phyloP scores from a whole-genome alignment of 2,329 filamentous ascomycete genomes.

The Aspergillus quadrilineatus region DNA sequence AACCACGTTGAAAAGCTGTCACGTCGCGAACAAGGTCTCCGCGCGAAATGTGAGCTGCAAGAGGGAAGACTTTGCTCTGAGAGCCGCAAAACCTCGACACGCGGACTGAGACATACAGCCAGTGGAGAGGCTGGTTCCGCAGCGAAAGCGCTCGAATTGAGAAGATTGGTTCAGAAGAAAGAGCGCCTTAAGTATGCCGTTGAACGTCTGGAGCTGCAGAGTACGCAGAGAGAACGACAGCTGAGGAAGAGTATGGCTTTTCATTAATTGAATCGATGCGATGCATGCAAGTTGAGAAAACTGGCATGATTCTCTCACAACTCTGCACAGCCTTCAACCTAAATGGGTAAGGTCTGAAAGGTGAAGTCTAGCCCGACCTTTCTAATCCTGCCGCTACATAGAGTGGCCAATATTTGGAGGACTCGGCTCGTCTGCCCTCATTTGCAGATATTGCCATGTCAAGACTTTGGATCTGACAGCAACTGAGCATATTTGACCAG shows the following conservation, averaged over 20 bases:
- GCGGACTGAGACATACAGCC: slow-evolving; percentile 19
- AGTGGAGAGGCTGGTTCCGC: slow-evolving; percentile 24
- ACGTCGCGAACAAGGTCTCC: slow-evolving; percentile 77
- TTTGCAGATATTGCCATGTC: too few species aligned
- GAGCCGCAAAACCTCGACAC: slow-evolving; percentile 27
- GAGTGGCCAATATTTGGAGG: too few species aligned
- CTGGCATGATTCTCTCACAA: too few species aligned
- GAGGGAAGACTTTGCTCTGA: slow-evolving; percentile 64
- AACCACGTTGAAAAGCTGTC: slow-evolving; percentile 79
- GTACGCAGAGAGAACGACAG: slow-evolving; percentile 71
- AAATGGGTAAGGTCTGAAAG: too few species aligned
- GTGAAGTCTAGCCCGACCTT: too few species aligned
- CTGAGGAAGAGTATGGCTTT: slow-evolving; percentile 71
- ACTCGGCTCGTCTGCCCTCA: too few species aligned
- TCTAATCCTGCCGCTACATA: too few species aligned
- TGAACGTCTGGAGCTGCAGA: slow-evolving; percentile 79
- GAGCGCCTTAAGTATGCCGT: slow-evolving; percentile 84
- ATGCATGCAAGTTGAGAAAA: too few species aligned
- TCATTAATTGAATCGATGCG: slow-evolving; percentile 25
- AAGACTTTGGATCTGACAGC: too few species aligned
- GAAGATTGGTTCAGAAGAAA: slow-evolving; percentile 74
- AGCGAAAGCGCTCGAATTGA: slow-evolving; percentile 59
- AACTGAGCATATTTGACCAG: too few species aligned
- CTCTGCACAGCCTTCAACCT: too few species aligned
- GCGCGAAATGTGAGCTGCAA: slow-evolving; percentile 78